Base-by-base conservation (phyloP, 2,329 filamentous ascomycete species). In the Calonectria naviculata region DNA sequence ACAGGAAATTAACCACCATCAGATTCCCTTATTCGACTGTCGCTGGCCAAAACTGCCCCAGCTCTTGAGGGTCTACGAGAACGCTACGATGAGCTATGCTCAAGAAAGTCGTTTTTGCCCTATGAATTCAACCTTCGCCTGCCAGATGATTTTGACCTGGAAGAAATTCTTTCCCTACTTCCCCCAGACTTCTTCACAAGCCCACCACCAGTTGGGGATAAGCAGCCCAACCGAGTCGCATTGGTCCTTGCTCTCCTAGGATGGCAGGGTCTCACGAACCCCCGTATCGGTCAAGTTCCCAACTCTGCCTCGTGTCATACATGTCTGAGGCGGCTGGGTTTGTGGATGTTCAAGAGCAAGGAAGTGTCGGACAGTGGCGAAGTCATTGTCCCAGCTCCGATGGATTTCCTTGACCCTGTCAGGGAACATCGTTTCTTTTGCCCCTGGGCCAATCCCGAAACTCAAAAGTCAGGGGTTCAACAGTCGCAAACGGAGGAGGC, bases 321-420 rank as follows among this genome's bases (percentile, higher is more conserved):
- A 24, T 99, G 97, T 81, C 93, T 97, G 79, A 92, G 97, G 70
- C 91, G 95, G 1, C 87, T 98, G 0, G 97, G 97, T 0, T 87
- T 99, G 2, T 99, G 97, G 97, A 93, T 99, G 86, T 98, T 97
- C 81, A 93, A 92, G 78, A 92, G 92, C 81, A 95, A 92, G 82
- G 89, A 90, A 77, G 89, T 93, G 34, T 88, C 90, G 69, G 84
- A 85, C 1, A 82, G 84, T 19, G 87, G 87, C 0, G 83, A 87
- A 41, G 84, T 91, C 12, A 82, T 92, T 13, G 86, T 89, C 5
- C 88, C 89, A 1, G 89, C 91, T 3, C 88, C 89, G 1, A 92
- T 93, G 87, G 89, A 90, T 74, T 86, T 89, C 67, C 87, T 97
- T 1, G 92, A 96, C 78, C 90, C 91, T 5, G 83, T 92, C 2